These are phyloP conservation scores for Daldinia vernicosa DNA, from an alignment of 495 filamentous ascomycete genomes.

Conservation along the genomic window DNA sequence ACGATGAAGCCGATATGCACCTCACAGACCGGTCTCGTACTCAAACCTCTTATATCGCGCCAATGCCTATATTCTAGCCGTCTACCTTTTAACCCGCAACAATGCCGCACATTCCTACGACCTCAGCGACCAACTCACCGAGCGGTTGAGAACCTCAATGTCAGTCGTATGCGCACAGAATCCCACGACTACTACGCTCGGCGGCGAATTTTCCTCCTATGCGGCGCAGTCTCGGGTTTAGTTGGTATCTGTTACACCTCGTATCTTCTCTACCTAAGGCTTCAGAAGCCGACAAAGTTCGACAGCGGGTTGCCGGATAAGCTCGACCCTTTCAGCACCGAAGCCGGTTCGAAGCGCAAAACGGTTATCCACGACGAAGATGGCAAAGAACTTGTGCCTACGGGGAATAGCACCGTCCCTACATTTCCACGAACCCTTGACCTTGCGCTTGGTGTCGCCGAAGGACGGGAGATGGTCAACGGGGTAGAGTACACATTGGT, in stretches of 20 bases:
- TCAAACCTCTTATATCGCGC: constrained; percentile 17
- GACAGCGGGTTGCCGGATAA: constrained; percentile 55
- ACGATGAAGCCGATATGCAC: constrained; percentile 42
- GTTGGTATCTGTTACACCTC: constrained; percentile 58
- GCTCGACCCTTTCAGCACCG: constrained; percentile 55
- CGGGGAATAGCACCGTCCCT: constrained; percentile 84
- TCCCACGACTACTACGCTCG: constrained; percentile 56
- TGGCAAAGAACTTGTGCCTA: constrained; percentile 74
- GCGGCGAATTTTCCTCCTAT: constrained; percentile 56
- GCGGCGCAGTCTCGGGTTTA: constrained; percentile 58
- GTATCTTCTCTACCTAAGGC: constrained; percentile 51
- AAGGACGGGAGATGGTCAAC: constrained; percentile 44
- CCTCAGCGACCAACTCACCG: constrained; percentile 35
- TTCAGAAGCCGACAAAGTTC: constrained; percentile 50
- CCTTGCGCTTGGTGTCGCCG: constrained; percentile 59
- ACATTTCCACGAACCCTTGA: constrained; percentile 78
- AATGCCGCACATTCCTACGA: constrained; percentile 53
- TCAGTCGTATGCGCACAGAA: constrained; percentile 53
- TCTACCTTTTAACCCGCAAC: constrained; percentile 15
- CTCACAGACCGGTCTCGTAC: constrained; percentile 17
- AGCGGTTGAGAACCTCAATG: constrained; percentile 56
- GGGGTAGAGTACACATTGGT: constrained; percentile 82
- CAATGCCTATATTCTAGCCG: constrained; percentile 1
- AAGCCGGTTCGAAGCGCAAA: constrained; percentile 60
- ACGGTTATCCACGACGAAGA: constrained; percentile 62